Evolutionary conservation across 768 basidiomycete species (phyloP).

Genomic region (Leccinellum luteum): DNA sequence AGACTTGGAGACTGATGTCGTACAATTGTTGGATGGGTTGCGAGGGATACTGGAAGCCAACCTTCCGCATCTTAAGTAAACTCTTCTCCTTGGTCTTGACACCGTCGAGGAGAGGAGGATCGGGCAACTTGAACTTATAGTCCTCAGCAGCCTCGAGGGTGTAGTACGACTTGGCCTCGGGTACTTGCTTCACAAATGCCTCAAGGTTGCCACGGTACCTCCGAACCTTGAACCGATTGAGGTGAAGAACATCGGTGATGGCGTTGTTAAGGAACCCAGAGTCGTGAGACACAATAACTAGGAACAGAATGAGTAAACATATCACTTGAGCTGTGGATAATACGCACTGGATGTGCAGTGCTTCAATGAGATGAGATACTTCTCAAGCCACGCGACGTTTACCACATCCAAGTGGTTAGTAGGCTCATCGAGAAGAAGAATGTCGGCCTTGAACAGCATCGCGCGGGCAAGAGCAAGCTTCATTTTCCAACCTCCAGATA

Average conservation of each 20-base stretch:
- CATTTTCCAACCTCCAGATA: conserved; percentile 99
- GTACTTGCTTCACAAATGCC: conserved; percentile 89
- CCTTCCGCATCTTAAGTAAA: conserved; percentile 95
- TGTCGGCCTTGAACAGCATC: conserved; percentile 98
- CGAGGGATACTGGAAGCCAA: conserved; percentile 94
- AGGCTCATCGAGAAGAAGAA: conserved; percentile 93
- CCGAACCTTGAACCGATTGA: conserved; percentile 97
- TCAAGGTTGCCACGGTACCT: conserved; percentile 95
- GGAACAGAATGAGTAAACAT: conserved; percentile 3
- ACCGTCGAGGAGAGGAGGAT: conserved; percentile 96
- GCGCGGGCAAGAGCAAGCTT: conserved; percentile 96
- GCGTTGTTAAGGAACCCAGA: conserved; percentile 97
- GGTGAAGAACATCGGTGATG: conserved; percentile 95
- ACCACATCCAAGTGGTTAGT: conserved; percentile 97
- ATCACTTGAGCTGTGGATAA: background rate
- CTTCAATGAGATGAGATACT: conserved; percentile 82
- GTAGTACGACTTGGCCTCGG: conserved; percentile 98
- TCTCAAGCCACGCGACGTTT: conserved; percentile 97
- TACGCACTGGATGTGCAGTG: conserved; percentile 86
- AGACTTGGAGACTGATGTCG: conserved; percentile 96
- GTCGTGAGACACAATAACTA: conserved; percentile 97
- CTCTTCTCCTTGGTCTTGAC: conserved; percentile 99
- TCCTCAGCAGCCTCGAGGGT: conserved; percentile 93
- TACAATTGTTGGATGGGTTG: conserved; percentile 84
- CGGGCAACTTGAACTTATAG: conserved; percentile 98